Conservation (phyloP, 495 filamentous ascomycete species). For the Gamarada debralockiae region DNA sequence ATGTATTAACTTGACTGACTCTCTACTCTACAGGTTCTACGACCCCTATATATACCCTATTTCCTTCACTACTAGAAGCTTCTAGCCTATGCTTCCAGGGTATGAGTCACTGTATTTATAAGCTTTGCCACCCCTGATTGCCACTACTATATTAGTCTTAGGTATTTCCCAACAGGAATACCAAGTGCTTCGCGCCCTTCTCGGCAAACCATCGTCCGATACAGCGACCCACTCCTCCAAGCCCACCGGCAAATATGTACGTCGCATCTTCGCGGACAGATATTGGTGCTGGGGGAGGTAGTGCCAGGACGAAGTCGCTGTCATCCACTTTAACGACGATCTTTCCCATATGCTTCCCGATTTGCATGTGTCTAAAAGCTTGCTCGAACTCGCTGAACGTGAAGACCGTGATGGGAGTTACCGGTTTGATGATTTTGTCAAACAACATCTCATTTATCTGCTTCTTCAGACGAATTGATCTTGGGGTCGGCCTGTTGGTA, state of each 20-base stretch:
- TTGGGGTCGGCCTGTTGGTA: too few species aligned
- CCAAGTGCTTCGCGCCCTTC: slow-evolving; percentile 43
- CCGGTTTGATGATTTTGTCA: slow-evolving; percentile 18
- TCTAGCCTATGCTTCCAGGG: too few species aligned
- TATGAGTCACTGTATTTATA: too few species aligned
- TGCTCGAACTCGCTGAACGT: not conserved
- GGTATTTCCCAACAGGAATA: too few species aligned
- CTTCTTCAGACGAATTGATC: too few species aligned
- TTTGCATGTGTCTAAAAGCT: slow-evolving; percentile 4
- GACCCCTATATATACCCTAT: too few species aligned
- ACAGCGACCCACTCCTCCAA: slow-evolving; percentile 46
- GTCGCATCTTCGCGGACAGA: slow-evolving; percentile 31
- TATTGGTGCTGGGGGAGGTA: not conserved
- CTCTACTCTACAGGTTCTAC: too few species aligned
- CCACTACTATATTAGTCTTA: too few species aligned
- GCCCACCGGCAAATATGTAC: slow-evolving; percentile 56
- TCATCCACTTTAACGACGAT: slow-evolving; percentile 10
- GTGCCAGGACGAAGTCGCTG: slow-evolving; percentile 22
- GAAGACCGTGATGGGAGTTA: slow-evolving; percentile 6
- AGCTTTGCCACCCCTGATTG: too few species aligned
- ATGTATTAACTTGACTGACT: too few species aligned
- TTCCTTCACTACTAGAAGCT: too few species aligned
- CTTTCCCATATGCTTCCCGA: not conserved
- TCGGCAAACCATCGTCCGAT: slow-evolving; percentile 45
- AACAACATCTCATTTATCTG: too few species aligned